Base-by-base conservation (phyloP, 139 green algal genomes). In the Mychonastes homosphaera region DNA sequence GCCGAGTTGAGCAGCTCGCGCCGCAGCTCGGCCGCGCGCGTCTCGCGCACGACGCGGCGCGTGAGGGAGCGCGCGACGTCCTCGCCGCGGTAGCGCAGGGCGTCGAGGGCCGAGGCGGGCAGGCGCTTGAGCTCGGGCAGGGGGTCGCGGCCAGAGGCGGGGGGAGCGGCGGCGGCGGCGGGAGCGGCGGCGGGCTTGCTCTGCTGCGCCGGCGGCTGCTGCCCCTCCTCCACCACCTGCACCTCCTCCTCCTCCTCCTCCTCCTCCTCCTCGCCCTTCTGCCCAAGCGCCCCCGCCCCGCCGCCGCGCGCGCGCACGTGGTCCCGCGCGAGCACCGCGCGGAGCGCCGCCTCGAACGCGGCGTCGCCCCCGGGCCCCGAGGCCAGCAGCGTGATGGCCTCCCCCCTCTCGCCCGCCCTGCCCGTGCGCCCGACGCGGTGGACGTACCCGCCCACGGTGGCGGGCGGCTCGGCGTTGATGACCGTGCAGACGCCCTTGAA, bases 401-500 rank as follows among this genome's bases (percentile, higher is more conserved):
- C 53, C 5, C 85, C 87, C 4, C 53, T 43, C 53, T 84, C 48
- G 9, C 89, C 90, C 10, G 82, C 90, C 27, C 90, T 74, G 3
- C 90, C 90, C 6, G 89, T 95, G n/a, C 89, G 82, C 2, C 89
- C 89, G 53, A 95, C 84, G 1, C 89, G 65, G 65, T 97, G 89
- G 28, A 94, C 79, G 60, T 97, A 97, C 15, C 69, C 56, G 5
- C 54, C 30, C 41, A 71, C 48, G 7, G 28, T 50, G 27, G 53
- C 54, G 0, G 89, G 84, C 34, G 82, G 38, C 44, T 95, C 81
- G 51, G 88, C 84, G 70, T 95, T 95, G 41, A 97, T 66, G 6
- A 98, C 84, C 1, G 90, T 97, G 23, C 62, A 48, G 7, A 98
- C 91, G 12, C 83, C 85, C 71, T 95, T 92, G 72, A 98, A 98